A percentile compares a stretch with the other conserved stretches of the same genome.
Evolutionary conservation across 257 asterid genomes (phyloP).

Genomic region (Solanum commersonii): DNA sequence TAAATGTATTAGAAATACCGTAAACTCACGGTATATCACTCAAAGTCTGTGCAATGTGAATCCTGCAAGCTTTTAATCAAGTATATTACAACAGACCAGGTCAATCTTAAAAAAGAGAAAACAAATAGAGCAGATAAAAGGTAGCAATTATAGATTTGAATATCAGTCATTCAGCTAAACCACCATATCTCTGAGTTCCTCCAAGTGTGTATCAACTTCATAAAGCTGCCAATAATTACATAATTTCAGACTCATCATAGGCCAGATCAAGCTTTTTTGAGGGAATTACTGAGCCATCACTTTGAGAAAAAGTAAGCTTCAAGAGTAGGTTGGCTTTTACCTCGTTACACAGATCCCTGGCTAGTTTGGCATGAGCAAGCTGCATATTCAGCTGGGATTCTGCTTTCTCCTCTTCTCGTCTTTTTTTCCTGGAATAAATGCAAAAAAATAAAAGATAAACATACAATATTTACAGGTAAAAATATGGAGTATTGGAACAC

Average conservation of each 20-base stretch:
- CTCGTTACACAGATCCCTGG: slow-evolving; percentile 71
- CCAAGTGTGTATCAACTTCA: slow-evolving; percentile 55
- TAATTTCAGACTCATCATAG: neutral
- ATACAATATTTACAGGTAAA: neutral
- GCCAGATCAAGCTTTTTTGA: neutral
- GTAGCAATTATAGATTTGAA: neutral
- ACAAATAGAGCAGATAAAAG: neutral
- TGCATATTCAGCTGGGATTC: slow-evolving; percentile 39
- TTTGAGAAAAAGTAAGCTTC: neutral
- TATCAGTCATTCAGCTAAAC: slow-evolving; percentile 21
- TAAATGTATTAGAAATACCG: no score
- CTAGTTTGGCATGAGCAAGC: slow-evolving; percentile 56
- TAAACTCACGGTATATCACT: no score
- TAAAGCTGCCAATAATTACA: slow-evolving; percentile 44
- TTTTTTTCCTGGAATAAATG: slow-evolving; percentile 57
- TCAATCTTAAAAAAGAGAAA: neutral
- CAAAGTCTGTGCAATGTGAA: no score
- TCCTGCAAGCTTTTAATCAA: no score
- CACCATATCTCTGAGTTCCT: slow-evolving; percentile 65
- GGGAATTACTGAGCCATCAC: neutral
- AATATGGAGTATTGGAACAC: neutral
- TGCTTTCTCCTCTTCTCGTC: slow-evolving; percentile 10
- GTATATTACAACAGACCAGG: no score
- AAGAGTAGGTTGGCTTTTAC: slow-evolving; percentile 16
- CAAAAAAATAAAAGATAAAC: neutral